Evolutionary conservation across 1,139 yeast species (phyloP).

Genomic region (Hansenula sp.): DNA sequence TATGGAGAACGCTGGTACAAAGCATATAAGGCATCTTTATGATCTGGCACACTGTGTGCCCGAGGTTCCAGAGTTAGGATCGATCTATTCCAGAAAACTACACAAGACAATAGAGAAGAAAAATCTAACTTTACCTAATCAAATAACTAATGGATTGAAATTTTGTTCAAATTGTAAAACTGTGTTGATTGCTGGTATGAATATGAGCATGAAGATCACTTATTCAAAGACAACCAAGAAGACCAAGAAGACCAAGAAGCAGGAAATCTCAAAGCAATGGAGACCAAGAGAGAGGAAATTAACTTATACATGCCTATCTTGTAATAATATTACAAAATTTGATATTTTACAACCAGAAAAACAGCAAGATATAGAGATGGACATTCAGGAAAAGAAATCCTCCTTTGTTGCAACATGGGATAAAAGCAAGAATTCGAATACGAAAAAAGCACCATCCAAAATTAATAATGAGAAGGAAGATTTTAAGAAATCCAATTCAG

Average conservation of each 20-base stretch:
- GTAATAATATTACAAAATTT: constrained; percentile 22
- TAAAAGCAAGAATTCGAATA: not conserved
- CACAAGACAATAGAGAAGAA: constrained; percentile 7
- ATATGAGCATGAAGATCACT: constrained; percentile 29
- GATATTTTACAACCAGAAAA: constrained; percentile 8
- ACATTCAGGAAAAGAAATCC: constrained; percentile 1
- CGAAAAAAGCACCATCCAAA: constrained; percentile 21
- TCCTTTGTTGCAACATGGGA: constrained; percentile 23
- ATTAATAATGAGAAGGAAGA: constrained; percentile 26
- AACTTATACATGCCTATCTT: constrained; percentile 29
- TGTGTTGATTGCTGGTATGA: constrained; percentile 43
- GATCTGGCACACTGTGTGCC: constrained; percentile 16
- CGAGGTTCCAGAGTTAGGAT: constrained; percentile 7
- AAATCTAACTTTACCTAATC: constrained; percentile 8
- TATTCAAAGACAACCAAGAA: constrained; percentile 17
- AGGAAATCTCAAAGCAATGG: constrained; percentile 4
- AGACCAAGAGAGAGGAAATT: constrained; percentile 21
- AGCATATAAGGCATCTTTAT: constrained; percentile 14
- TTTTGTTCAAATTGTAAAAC: constrained; percentile 46
- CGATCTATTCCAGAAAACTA: constrained; percentile 11
- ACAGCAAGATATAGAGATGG: constrained; percentile 3
- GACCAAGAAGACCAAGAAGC: constrained; percentile 6
- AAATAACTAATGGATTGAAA: constrained; percentile 24
- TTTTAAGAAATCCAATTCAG: constrained; percentile 30
- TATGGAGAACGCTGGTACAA: constrained; percentile 1